Percentiles rank a stretch among this genome's conserved stretches.
phyloP scores from a whole-genome alignment of 2,329 filamentous ascomycete species.

The Fusarium sp. region DNA sequence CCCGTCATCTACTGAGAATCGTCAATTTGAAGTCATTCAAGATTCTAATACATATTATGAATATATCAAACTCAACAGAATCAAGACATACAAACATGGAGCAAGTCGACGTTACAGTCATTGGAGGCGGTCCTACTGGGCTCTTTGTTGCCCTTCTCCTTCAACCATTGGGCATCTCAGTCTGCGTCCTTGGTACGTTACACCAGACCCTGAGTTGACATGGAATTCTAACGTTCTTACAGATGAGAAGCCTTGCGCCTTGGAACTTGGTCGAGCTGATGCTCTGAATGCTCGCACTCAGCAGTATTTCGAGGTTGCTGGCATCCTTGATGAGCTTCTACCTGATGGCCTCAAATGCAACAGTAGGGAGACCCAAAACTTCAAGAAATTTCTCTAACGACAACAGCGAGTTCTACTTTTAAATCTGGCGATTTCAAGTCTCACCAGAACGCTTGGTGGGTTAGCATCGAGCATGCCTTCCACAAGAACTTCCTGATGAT shows the following conservation, averaged over 20 bases:
- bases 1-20: background rate
- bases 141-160: slow-evolving; percentile 60
- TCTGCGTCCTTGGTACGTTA: slow-evolving; percentile 54
- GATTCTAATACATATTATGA: too few relatives aligned
- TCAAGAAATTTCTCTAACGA: fast-evolving
- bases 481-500: slow-evolving; percentile 65
- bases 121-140: slow-evolving; percentile 59
- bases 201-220: fast-evolving
- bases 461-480: slow-evolving; percentile 57
- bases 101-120: slow-evolving; percentile 11
- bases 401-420: slow-evolving; percentile 60
- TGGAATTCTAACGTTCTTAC: background rate
- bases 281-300: slow-evolving; percentile 63
- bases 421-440: slow-evolving; percentile 61
- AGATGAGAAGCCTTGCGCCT: slow-evolving; percentile 56
- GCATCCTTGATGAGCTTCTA: slow-evolving; percentile 57
- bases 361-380: slow-evolving; percentile 50
- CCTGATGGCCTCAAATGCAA: slow-evolving; percentile 61
- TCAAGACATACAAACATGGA: background rate
- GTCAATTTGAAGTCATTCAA: background rate
- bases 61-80: fast-evolving
- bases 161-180: slow-evolving; percentile 56
- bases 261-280: slow-evolving; percentile 60
- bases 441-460: slow-evolving; percentile 62
- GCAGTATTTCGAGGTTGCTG: slow-evolving; percentile 60